phyloP scores from a whole-genome alignment of 139 green algal genomes.

The Spirogloea muscicola region DNA sequence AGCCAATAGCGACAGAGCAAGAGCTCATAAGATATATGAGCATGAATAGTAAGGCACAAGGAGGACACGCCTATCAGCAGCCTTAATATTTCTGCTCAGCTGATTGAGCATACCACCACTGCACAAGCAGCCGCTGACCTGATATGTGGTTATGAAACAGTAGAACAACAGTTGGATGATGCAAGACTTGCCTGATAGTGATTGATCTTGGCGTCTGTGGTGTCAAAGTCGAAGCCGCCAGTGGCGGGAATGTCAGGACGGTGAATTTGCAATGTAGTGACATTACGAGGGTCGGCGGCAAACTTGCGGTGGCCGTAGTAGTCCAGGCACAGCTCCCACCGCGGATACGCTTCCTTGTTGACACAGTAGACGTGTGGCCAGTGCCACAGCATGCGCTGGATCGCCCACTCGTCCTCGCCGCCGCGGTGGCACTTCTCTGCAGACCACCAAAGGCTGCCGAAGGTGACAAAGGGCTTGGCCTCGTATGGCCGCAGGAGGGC shows the following conservation, averaged over 20 bases:
- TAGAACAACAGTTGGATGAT: too few relatives aligned
- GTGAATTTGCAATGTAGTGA: slow-evolving; percentile 28
- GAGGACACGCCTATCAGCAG: too few relatives aligned
- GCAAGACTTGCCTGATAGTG: slow-evolving; percentile 27
- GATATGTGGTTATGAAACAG: too few relatives aligned
- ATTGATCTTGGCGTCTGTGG: slow-evolving; percentile 12
- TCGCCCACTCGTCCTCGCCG: background rate
- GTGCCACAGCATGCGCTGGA: slow-evolving; percentile 31
- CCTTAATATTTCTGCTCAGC: too few relatives aligned
- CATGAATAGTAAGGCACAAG: too few relatives aligned
- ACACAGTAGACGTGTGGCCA: slow-evolving; percentile 34
- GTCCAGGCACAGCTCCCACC: slow-evolving; percentile 25
- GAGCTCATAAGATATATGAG: too few relatives aligned
- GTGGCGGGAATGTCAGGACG: slow-evolving; percentile 6
- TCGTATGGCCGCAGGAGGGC: background rate
- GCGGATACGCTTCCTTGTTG: slow-evolving; percentile 28
- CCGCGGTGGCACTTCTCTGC: slow-evolving; percentile 18
- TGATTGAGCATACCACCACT: too few relatives aligned
- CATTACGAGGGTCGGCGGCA: slow-evolving; percentile 5
- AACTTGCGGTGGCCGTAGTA: slow-evolving; percentile 27
- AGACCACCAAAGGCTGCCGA: slow-evolving; percentile 29
- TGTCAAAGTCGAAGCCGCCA: slow-evolving; percentile 29
- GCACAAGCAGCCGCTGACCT: too few relatives aligned
- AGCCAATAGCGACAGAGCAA: too few relatives aligned
- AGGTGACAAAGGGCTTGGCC: slow-evolving; percentile 16